phyloP scores from a whole-genome alignment of 2,329 filamentous ascomycete species.

The Colletotrichum higginsianum region DNA sequence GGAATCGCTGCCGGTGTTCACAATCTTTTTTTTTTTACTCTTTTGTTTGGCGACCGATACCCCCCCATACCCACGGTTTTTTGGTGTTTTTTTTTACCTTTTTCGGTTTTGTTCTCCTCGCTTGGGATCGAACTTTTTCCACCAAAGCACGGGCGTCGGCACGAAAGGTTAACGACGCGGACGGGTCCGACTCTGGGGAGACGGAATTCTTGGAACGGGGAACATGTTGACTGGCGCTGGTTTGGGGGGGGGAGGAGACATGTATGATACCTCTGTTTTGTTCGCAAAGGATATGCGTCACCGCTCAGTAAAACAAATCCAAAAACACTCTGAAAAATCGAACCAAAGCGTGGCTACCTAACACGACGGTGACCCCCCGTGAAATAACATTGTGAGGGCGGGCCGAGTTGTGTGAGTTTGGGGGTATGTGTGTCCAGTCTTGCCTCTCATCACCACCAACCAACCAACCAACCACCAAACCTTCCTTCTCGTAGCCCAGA shows the following conservation, averaged over 20 bases:
- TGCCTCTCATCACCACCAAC: too few species aligned
- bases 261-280: background rate
- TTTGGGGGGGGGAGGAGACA: too few species aligned
- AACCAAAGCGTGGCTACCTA: background rate
- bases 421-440: too few species aligned
- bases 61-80: slow-evolving; percentile 27
- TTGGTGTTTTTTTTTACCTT: too few species aligned
- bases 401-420: too few species aligned
- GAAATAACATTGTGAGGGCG: background rate
- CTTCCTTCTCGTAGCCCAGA: too few species aligned
- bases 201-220: background rate
- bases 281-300: background rate
- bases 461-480: too few species aligned
- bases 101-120: background rate
- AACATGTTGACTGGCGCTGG: background rate
- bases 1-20: background rate
- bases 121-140: background rate
- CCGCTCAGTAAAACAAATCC: slow-evolving; percentile 3
- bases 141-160: slow-evolving; percentile 24
- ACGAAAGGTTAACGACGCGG: background rate
- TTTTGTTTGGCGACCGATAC: slow-evolving; percentile 7
- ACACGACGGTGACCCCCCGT: too few species aligned
- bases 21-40: background rate
- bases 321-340: background rate
- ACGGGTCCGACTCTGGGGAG: background rate